Conservation (phyloP, 1,284 basidiomycete genomes). For the Ceratorhiza oryzae-sativae region DNA sequence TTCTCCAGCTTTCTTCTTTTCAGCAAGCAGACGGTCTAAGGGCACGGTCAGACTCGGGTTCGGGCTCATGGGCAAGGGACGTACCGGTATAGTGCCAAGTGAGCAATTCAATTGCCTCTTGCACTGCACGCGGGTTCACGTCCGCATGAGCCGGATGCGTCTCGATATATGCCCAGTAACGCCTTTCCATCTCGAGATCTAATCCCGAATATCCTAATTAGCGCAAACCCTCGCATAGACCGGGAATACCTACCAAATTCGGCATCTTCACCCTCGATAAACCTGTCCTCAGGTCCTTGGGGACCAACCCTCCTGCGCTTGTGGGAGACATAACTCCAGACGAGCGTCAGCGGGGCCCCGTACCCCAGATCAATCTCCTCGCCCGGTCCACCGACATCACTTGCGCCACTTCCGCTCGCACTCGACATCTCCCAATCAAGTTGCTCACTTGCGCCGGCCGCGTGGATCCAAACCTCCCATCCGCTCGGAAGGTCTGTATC, state of each 20-base stretch:
- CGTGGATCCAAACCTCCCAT: constrained; percentile 34
- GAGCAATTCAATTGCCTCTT: constrained; percentile 41
- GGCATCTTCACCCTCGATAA: constrained; percentile 30
- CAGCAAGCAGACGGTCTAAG: constrained; percentile 30
- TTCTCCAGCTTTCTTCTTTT: constrained; percentile 28
- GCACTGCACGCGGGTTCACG: constrained; percentile 36
- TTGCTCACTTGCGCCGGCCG: constrained; percentile 16
- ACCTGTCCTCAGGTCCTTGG: constrained; percentile 25
- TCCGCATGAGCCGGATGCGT: constrained; percentile 41
- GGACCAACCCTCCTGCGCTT: constrained; percentile 29
- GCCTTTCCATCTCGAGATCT: constrained; percentile 37
- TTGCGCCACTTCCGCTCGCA: background rate
- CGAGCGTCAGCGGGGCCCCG: constrained; percentile 18
- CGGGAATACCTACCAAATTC: constrained; percentile 21
- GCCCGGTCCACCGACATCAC: background rate
- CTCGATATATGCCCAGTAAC: constrained; percentile 42
- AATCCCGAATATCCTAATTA: constrained; percentile 1
- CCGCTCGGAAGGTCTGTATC: constrained; percentile 19
- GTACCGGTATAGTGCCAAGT: constrained; percentile 42
- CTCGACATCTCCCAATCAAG: constrained; percentile 27
- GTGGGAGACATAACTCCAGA: constrained; percentile 31
- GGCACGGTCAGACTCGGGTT: background rate
- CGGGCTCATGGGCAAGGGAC: background rate
- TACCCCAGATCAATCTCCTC: constrained; percentile 31
- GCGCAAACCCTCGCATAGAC: background rate